These are phyloP conservation scores for Talaromyces rugulosus DNA, from an alignment of 2,329 filamentous ascomycete species.

Conservation along the genomic window DNA sequence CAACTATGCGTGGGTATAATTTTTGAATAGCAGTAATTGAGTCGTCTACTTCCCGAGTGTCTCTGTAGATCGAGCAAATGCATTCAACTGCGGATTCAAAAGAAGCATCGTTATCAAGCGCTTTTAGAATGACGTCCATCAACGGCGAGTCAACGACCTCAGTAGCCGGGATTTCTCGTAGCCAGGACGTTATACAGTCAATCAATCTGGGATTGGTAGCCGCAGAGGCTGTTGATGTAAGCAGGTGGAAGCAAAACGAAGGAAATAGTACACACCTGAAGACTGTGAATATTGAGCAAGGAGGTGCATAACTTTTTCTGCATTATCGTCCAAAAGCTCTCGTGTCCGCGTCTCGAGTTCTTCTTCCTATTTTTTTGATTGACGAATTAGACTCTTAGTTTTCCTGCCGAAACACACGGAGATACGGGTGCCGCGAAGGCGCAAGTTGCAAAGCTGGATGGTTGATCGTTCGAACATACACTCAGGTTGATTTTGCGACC, in stretches of 20 bases:
- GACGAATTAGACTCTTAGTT: constrained; percentile 47
- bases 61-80: constrained; percentile 82
- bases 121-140: constrained; percentile 73
- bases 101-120: constrained; percentile 68
- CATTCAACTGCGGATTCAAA: constrained; percentile 90
- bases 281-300: constrained; percentile 89
- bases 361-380: constrained; percentile 71
- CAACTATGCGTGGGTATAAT: constrained; percentile 75
- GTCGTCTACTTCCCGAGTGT: constrained; percentile 92
- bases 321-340: constrained; percentile 88
- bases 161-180: constrained; percentile 81
- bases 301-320: constrained; percentile 77
- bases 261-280: constrained; percentile 58
- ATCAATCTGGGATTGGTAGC: constrained; percentile 84
- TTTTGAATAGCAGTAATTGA: constrained; percentile 75
- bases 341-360: constrained; percentile 80
- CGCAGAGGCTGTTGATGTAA: constrained; percentile 57
- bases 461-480: constrained; percentile 70
- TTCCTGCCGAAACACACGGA: constrained; percentile 18
- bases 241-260: constrained; percentile 12
- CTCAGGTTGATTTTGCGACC: constrained; percentile 98
- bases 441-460: constrained; percentile 41
- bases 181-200: constrained; percentile 95
- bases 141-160: constrained; percentile 83
- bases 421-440: constrained; percentile 29